Percentiles rank a stretch among this genome's conserved stretches.
Evolutionary conservation across 2,329 filamentous ascomycete genomes (phyloP).

Genomic region (Xylaria sp.): DNA sequence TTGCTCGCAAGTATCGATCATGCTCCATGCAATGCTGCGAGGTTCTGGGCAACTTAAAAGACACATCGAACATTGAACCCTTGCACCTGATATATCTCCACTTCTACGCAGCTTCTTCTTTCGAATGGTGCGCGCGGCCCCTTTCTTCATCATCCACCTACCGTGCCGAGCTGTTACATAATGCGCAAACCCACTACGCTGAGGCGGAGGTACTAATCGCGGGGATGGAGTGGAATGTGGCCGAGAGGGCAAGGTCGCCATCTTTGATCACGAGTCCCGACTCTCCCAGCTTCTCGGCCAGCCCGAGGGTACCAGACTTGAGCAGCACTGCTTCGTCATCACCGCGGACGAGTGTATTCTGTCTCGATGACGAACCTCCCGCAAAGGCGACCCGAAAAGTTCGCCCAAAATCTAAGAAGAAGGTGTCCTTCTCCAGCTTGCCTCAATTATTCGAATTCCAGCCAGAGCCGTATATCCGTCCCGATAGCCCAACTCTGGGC

Average conservation of each 20-base stretch:
- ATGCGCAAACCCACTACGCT: slow-evolving; percentile 64
- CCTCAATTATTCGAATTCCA: slow-evolving; percentile 50
- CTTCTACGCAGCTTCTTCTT: slow-evolving; percentile 70
- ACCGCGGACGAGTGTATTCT: slow-evolving; percentile 57
- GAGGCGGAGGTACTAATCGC: slow-evolving; percentile 60
- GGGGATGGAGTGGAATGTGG: slow-evolving; percentile 56
- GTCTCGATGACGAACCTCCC: slow-evolving; percentile 40
- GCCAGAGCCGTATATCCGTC: slow-evolving; percentile 62
- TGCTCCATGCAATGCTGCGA: slow-evolving; percentile 65
- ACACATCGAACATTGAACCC: slow-evolving; percentile 59
- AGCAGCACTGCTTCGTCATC: slow-evolving; percentile 58
- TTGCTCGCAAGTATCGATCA: slow-evolving; percentile 61
- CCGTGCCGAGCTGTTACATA: slow-evolving; percentile 60
- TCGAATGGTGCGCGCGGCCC: slow-evolving; percentile 66
- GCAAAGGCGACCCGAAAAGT: slow-evolving; percentile 28
- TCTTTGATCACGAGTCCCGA: slow-evolving; percentile 56
- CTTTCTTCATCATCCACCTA: slow-evolving; percentile 59
- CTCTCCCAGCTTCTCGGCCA: slow-evolving; percentile 60
- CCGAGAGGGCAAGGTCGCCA: slow-evolving; percentile 52
- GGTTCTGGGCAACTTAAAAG: slow-evolving; percentile 61
- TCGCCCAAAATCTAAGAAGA: slow-evolving; percentile 52
- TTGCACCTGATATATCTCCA: slow-evolving; percentile 68
- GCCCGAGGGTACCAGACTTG: slow-evolving; percentile 59
- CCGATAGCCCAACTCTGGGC: slow-evolving; percentile 70
- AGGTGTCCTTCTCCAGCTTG: slow-evolving; percentile 57